These are phyloP conservation scores for Phytophthora fragariae DNA, from an alignment of 352 stramenopile genomes.

Conservation along the genomic window DNA sequence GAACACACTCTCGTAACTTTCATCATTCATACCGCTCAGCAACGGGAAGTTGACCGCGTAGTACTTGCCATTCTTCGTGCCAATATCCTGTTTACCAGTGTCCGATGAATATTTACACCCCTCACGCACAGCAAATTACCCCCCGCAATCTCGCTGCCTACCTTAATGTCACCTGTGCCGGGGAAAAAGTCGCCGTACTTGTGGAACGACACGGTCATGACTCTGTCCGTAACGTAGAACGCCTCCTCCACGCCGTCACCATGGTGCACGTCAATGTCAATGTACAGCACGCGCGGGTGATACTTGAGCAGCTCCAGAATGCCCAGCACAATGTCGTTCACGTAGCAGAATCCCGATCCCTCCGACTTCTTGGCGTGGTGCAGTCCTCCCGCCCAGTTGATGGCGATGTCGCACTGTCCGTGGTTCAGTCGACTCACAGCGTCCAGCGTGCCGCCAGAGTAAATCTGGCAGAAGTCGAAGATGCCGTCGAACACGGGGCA, in stretches of 20 bases:
- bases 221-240: conserved; percentile 97
- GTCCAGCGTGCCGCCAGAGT: conserved; percentile 96
- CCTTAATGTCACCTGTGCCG: conserved; percentile 94
- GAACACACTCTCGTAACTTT: conserved; percentile 96
- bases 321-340: conserved; percentile 99
- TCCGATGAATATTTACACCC: not conserved
- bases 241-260: conserved; percentile 98
- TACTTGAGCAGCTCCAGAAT: conserved; percentile 99
- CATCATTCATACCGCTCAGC: conserved; percentile 96
- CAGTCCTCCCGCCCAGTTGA: conserved; percentile 98
- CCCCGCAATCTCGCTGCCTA: conserved; percentile 5
- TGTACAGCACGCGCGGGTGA: conserved; percentile 97
- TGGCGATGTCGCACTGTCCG: conserved; percentile 95
- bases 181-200: conserved; percentile 99
- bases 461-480: conserved; percentile 99
- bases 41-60: conserved; percentile 98
- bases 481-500: conserved; percentile 99
- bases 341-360: conserved; percentile 96
- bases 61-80: conserved; percentile 94
- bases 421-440: conserved; percentile 98
- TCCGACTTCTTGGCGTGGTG: conserved; percentile 99
- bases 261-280: conserved; percentile 99
- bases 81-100: conserved; percentile 86
- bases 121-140: not conserved
- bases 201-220: conserved; percentile 99